Conservation (phyloP, 352 stramenopile genomes). For the Phytophthora boehmeriae region DNA sequence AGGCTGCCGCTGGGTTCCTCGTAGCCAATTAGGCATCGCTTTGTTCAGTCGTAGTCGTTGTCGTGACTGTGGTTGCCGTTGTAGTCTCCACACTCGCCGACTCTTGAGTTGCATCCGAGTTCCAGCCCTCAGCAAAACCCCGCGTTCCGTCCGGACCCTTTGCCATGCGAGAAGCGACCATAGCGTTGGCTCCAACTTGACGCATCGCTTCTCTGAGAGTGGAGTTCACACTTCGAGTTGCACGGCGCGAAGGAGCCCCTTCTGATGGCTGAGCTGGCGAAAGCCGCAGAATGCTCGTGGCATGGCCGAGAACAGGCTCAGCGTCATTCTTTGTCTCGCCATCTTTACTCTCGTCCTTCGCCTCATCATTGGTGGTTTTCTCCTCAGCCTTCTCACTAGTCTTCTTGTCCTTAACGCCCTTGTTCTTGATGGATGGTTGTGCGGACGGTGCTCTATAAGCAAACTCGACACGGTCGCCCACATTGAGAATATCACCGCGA, state of each 20-base stretch:
- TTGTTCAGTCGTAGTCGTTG: conserved; percentile 10
- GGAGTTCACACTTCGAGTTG: conserved; percentile 66
- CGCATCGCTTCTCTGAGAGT: conserved; percentile 72
- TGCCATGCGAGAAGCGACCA: conserved; percentile 69
- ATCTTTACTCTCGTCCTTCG: conserved; percentile 16
- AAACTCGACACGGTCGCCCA: conserved; percentile 82
- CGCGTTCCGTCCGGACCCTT: conserved; percentile 77
- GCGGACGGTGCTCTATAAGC: conserved; percentile 33
- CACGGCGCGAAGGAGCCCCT: conserved; percentile 32
- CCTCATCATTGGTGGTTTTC: conserved; percentile 11
- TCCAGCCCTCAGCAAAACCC: conserved; percentile 69
- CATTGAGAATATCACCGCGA: conserved; percentile 57
- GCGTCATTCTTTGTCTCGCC: not conserved
- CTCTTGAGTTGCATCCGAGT: conserved; percentile 17
- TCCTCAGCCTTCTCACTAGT: conserved; percentile 23
- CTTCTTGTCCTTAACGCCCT: conserved; percentile 20
- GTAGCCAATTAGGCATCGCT: conserved; percentile 11
- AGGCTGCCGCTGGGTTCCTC: too few relatives aligned
- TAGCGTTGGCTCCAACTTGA: conserved; percentile 60
- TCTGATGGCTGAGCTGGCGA: conserved; percentile 24
- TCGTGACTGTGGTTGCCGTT: conserved; percentile 10
- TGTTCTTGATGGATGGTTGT: conserved; percentile 39
- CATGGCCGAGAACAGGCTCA: conserved; percentile 29
- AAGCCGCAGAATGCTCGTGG: conserved; percentile 60
- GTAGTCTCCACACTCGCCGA: not conserved